Base-by-base conservation (phyloP, 2,329 filamentous ascomycete genomes). In the Trichoderma sp. region DNA sequence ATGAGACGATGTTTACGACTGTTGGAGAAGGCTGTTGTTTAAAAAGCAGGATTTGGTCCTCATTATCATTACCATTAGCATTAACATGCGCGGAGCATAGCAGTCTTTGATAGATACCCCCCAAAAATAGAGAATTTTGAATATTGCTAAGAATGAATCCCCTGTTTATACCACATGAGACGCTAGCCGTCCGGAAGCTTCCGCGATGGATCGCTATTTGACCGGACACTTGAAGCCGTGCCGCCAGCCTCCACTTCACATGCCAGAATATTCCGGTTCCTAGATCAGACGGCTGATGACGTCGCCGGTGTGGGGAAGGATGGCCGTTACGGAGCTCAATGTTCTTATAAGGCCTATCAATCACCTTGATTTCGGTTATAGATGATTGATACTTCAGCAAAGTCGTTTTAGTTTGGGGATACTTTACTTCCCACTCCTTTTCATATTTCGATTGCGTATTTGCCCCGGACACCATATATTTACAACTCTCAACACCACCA, bases 21-120 rank as follows among this genome's bases (percentile, higher is more conserved):
- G 26, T 24, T 65, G 28, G 43, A 34, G 30, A n/a, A 21, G 24
- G 63, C 28, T 36, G 30, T 39, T 32, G 47, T 58, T 26, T 12
- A 5, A 39, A 57, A 30, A 32, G 65, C 60, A 4, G 66, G 66
- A 18, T 34, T 34, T 60, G 30, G 24, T 21, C 43, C 14, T 6
- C 58, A 26, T 18, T 28, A 36, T 57, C 9, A 21, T 56, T 8
- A 67, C 24, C 47, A 53, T 53, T 57, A 57, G 6, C 34, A 58
- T 43, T 39, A 24, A n/a, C n/a, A 26, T 43, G 24, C 11, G 14
- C 21, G 21, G 30, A 62, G 30, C 58, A 34, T 69, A 69, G 65
- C 65, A 43, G 36, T 62, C 36, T 62, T 36, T n/a, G n/a, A 26
- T 61, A 70, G 67, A 70, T 70, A 70, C 67, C 67, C 67, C 39